Evolutionary conservation across 164 flowering plant genomes (phyloP).

Genomic region (Tinospora cordifolia): DNA sequence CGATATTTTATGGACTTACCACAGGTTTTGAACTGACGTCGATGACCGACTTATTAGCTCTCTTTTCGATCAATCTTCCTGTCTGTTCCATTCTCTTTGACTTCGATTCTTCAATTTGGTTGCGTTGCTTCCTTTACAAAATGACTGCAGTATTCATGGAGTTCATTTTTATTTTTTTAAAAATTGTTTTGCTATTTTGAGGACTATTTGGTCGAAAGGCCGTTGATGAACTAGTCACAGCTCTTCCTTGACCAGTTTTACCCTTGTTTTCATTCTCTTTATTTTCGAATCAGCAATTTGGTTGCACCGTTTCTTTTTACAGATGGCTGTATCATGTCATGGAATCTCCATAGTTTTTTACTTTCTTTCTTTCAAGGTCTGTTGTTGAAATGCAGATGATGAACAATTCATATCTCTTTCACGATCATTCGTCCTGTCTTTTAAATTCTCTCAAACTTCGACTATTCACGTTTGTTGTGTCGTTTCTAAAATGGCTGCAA

Average conservation of each 20-base stretch:
- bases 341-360: no score
- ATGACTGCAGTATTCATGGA: background rate
- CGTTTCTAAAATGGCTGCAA: background rate
- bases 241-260: background rate
- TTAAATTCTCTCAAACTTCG: no score
- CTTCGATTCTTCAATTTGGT: background rate
- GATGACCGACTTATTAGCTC: no score
- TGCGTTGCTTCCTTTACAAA: no score
- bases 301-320: background rate
- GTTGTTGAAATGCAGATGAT: no score
- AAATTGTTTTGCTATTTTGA: background rate
- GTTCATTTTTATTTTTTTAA: background rate
- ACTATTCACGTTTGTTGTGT: no score
- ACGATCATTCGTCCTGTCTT: no score
- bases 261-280: background rate
- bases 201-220: background rate
- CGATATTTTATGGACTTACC: no score
- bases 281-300: background rate
- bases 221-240: background rate
- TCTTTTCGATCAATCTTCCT: slow-evolving; percentile 1
- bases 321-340: no score
- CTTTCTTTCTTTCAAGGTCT: no score
- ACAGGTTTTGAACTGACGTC: no score
- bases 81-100: background rate
- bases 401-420: no score